Evolutionary conservation across 2,329 filamentous ascomycete species (phyloP).

Genomic region (Shiraia sp.): DNA sequence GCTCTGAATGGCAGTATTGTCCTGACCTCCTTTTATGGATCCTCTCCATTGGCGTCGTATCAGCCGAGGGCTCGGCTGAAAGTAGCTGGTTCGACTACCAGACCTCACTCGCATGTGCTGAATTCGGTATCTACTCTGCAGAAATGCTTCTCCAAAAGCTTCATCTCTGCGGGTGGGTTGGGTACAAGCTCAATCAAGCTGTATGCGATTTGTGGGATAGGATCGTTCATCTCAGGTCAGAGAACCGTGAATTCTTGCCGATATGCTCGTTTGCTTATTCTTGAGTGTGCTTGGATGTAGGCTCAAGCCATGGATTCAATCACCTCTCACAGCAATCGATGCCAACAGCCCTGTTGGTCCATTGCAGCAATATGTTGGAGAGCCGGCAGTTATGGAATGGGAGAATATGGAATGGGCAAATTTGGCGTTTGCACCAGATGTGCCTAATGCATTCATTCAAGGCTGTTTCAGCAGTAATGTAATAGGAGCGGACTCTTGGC

Average conservation of each 20-base stretch:
- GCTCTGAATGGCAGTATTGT: conserved; percentile 34
- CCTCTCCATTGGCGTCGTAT: conserved; percentile 41
- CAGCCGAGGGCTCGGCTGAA: conserved; percentile 36
- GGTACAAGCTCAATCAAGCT: conserved; percentile 41
- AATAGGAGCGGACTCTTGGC: not conserved
- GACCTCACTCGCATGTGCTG: conserved; percentile 34
- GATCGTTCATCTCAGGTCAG: conserved; percentile 42
- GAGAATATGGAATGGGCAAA: conserved; percentile 37
- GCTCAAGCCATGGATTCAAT: conserved; percentile 31
- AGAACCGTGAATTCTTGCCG: conserved; percentile 29
- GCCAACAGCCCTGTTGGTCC: conserved; percentile 30
- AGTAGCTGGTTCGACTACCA: conserved; percentile 40
- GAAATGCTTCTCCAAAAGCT: conserved; percentile 32
- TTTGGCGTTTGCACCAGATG: conserved; percentile 12
- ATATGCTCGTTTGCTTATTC: conserved; percentile 38
- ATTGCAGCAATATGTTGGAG: conserved; percentile 33
- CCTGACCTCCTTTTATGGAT: conserved; percentile 45
- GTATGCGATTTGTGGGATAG: conserved; percentile 34
- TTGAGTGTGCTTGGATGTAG: conserved; percentile 31
- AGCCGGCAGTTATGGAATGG: conserved; percentile 35
- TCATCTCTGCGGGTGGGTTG: conserved; percentile 44
- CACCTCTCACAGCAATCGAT: conserved; percentile 17
- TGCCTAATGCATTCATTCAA: conserved; percentile 1
- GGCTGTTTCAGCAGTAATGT: not conserved
- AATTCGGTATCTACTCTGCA: conserved; percentile 34